Evolutionary conservation across 176 grass and related monocot species (phyloP), one percentile per base, ranked within the genome.

Genomic region (Triticum timopheevii): DNA sequence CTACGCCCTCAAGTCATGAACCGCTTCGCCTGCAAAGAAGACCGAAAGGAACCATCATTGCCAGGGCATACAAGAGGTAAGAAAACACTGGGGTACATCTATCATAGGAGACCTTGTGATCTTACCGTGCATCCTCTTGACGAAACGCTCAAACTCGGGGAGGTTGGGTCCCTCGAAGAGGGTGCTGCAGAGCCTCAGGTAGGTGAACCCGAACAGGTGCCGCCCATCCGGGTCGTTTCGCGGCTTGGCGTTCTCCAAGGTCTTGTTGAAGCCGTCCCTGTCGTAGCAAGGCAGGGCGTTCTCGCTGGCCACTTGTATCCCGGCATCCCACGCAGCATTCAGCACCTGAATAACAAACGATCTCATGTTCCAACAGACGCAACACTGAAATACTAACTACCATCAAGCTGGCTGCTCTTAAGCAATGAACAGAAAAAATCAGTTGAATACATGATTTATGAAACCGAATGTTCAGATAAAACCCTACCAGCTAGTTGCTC

Each of bases 121-220:
- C n/a, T n/a, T n/a, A n/a, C 96, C 96, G 62, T 98, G 96, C 96
- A 98, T 98, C 77, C 88, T 87, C 92, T 95, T 92, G 73, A 98
- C 86, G 39, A 98, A 95, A 59, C 86, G 83, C 79, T 91, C 90
- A 34, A 95, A 95, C 89, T 98, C 96, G 42, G 79, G 85, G 61
- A 95, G 91, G 54, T 95, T 98, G 3, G 65, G 39, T 80, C 67
- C 85, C 79, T 95, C 89, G 44, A 95, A 83, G 10, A 98, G 90
- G 65, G 72, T 65, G 65, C 85, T 78, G 82, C 83, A 42, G n/a
- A 98, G 96, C 88, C 93, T 94, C 24, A 98, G 86, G 71, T 95
- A 98, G 1, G 91, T 98, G 85, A 98, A 98, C 44, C 91, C 92
- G 31, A 87, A 87, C 25, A 98, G 75, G 82, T 98, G 92, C 0